Evolutionary conservation across 106 monocot species (phyloP).

Genomic region (Narthecium ossifragum): DNA sequence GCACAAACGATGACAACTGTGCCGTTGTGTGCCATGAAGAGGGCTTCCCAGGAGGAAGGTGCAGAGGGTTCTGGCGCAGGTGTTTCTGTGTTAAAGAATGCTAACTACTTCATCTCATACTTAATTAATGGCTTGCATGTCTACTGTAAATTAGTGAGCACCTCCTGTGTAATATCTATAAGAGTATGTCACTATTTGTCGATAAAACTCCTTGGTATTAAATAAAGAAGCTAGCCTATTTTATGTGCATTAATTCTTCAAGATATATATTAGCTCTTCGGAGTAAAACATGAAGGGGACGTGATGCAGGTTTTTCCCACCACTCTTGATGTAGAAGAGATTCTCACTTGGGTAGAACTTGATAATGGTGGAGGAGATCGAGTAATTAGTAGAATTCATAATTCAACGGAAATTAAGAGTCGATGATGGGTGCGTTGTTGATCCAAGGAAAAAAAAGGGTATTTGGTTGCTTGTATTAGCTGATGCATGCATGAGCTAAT

Average conservation of each 20-base stretch:
- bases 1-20: constrained; percentile 14
- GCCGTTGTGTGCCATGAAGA: constrained; percentile 16
- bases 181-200: background rate
- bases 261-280: no score
- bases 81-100: constrained; percentile 16
- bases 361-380: no score
- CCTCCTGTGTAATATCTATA: background rate
- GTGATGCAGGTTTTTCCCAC: no score
- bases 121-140: background rate
- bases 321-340: no score
- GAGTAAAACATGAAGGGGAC: no score
- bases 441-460: no score
- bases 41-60: constrained; percentile 26
- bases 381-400: no score
- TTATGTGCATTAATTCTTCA: background rate
- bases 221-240: background rate
- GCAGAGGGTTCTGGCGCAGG: constrained; percentile 16
- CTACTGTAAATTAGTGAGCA: background rate
- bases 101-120: background rate
- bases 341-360: no score
- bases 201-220: background rate
- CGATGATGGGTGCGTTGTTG: no score
- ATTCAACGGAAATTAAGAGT: no score
- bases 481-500: no score
- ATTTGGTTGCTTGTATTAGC: no score